Evolutionary conservation across 108 stramenopile genomes (phyloP).

Genomic region (Fragilaria radians): DNA sequence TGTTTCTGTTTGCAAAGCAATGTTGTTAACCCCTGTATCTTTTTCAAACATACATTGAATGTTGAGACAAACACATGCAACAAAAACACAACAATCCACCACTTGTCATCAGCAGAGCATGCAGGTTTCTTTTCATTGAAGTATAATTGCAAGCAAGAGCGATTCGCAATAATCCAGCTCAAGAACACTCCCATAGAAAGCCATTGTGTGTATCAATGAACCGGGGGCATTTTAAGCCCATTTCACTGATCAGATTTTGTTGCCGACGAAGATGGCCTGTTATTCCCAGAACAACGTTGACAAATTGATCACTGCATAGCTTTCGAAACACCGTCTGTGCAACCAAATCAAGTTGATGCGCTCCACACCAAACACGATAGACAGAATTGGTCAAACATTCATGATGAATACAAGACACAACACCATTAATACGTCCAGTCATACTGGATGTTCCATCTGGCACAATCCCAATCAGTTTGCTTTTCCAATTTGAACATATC

Average conservation of each 20-base stretch:
- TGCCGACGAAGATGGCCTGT: not conserved
- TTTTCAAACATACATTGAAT: not conserved
- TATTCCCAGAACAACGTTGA: not conserved
- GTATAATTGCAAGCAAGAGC: not conserved
- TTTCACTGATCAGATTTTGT: not conserved
- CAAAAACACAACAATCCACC: not conserved
- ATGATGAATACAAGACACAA: no score
- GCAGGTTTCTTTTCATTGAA: conserved; percentile 1
- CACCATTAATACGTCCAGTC: no score
- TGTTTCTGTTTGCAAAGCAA: not conserved
- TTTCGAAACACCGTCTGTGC: not conserved
- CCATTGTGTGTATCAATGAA: not conserved
- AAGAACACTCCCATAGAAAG: not conserved
- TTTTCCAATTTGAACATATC: no score
- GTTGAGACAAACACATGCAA: not conserved
- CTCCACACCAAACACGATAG: not conserved
- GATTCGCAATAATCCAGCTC: not conserved
- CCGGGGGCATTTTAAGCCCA: not conserved
- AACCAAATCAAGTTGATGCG: not conserved
- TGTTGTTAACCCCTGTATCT: not conserved
- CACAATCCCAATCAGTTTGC: no score
- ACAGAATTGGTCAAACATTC: no score
- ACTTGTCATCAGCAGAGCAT: not conserved
- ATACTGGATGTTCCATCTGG: no score
- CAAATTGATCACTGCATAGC: not conserved